These are phyloP conservation scores for Mucor piriformis DNA, from an alignment of 371 early-diverging fungal species.

Conservation along the genomic window DNA sequence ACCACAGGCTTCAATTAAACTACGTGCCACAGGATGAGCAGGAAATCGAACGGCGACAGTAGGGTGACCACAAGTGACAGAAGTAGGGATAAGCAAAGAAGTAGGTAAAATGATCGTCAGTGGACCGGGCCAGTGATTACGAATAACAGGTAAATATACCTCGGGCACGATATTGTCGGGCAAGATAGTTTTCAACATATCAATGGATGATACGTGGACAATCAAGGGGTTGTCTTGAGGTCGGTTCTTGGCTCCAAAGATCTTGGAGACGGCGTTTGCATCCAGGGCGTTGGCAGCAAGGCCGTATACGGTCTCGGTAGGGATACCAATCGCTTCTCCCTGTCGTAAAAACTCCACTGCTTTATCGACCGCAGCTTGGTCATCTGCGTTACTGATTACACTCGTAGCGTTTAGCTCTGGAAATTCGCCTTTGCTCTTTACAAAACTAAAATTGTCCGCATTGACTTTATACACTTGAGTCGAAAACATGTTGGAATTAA, in stretches of 20 bases:
- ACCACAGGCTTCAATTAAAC: constrained; percentile 84
- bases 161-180: constrained; percentile 62
- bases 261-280: constrained; percentile 73
- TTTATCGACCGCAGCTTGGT: constrained; percentile 40
- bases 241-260: constrained; percentile 93
- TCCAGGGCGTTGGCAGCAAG: constrained; percentile 92
- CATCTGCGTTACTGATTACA: constrained; percentile 24
- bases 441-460: constrained; percentile 16
- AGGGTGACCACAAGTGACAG: constrained; percentile 85
- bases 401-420: constrained; percentile 27
- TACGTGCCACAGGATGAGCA: constrained; percentile 88
- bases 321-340: constrained; percentile 87
- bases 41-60: constrained; percentile 98
- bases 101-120: constrained; percentile 93
- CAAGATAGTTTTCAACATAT: constrained; percentile 83
- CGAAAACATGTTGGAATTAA: constrained; percentile 24
- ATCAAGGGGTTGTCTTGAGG: constrained; percentile 99
- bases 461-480: constrained; percentile 23
- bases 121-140: constrained; percentile 97
- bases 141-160: constrained; percentile 70
- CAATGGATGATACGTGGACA: constrained; percentile 92
- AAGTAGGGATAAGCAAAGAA: constrained; percentile 65
- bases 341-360: constrained; percentile 48
- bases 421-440: constrained; percentile 16
- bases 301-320: constrained; percentile 99